These are phyloP conservation scores for Mucuna pruriens DNA, from an alignment of 306 rosid species.

Conservation along the genomic window DNA sequence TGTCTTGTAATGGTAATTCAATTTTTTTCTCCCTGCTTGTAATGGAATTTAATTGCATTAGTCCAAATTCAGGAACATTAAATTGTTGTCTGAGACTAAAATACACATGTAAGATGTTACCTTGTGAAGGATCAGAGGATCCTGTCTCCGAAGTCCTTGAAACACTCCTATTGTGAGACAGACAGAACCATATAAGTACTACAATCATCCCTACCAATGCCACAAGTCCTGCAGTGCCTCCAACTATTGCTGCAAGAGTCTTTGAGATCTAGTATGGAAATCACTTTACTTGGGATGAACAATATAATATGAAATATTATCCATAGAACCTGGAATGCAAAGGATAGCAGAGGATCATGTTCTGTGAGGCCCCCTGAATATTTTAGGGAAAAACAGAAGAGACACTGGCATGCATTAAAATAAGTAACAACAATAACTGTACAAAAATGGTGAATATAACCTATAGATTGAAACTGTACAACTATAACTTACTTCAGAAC, in stretches of 20 bases:
- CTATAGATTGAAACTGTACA: too few relatives aligned
- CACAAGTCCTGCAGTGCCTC: slow-evolving; percentile 87
- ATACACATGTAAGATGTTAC: slow-evolving; percentile 39
- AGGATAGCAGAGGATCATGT: slow-evolving; percentile 33
- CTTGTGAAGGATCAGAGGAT: slow-evolving; percentile 86
- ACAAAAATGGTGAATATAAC: background rate
- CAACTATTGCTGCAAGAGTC: slow-evolving; percentile 72
- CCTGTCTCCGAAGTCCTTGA: slow-evolving; percentile 78
- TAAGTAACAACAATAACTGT: background rate
- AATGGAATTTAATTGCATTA: slow-evolving; percentile 20
- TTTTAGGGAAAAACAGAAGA: too few relatives aligned
- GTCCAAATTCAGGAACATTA: background rate
- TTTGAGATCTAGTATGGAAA: slow-evolving; percentile 61
- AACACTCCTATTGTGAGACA: slow-evolving; percentile 51
- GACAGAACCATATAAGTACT: slow-evolving; percentile 53
- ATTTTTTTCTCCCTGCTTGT: slow-evolving; percentile 59
- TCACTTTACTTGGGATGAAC: slow-evolving; percentile 52
- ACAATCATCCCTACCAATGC: slow-evolving; percentile 66
- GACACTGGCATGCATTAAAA: background rate
- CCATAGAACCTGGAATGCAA: slow-evolving; percentile 54
- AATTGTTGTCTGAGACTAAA: background rate
- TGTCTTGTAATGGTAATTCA: slow-evolving; percentile 58
- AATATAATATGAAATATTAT: slow-evolving; percentile 33
- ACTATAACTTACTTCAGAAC: slow-evolving; percentile 1
- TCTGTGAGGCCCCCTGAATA: slow-evolving; percentile 11